These are phyloP conservation scores for Entophlyctis luteolus DNA, from an alignment of 192 early-diverging fungal genomes.

Conservation along the genomic window DNA sequence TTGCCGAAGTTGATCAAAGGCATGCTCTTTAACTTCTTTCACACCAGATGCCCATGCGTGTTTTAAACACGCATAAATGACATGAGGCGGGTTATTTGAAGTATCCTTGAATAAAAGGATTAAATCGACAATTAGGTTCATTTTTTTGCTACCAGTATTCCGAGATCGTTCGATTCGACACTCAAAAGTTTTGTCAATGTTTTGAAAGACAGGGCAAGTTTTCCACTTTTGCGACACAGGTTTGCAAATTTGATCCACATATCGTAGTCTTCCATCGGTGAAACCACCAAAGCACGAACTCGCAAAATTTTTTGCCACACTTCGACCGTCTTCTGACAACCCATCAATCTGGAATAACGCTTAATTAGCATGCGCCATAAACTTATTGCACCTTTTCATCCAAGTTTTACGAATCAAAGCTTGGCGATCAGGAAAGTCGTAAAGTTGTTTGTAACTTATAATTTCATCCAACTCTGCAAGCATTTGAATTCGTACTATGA, in stretches of 20 bases:
- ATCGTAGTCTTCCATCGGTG: slow-evolving; percentile 89
- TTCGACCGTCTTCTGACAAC: slow-evolving; percentile 88
- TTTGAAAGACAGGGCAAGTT: slow-evolving; percentile 74
- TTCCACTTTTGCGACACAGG: slow-evolving; percentile 83
- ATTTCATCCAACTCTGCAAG: slow-evolving; percentile 96
- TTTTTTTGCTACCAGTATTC: slow-evolving; percentile 26
- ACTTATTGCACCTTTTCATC: slow-evolving; percentile 54
- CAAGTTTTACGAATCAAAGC: slow-evolving; percentile 78
- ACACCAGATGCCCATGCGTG: slow-evolving; percentile 76
- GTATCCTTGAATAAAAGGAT: slow-evolving; percentile 30
- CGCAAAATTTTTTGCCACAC: slow-evolving; percentile 91
- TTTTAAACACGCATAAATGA: slow-evolving; percentile 90
- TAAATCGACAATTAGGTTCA: not conserved
- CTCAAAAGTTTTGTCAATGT: slow-evolving; percentile 69
- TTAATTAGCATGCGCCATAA: not conserved
- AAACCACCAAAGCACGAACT: slow-evolving; percentile 81
- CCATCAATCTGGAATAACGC: slow-evolving; percentile 58
- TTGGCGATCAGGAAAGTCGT: slow-evolving; percentile 74
- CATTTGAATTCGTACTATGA: slow-evolving; percentile 93
- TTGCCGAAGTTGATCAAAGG: slow-evolving; percentile 70
- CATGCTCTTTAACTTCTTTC: slow-evolving; percentile 55
- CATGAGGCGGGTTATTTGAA: slow-evolving; percentile 55
- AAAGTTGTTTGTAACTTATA: slow-evolving; percentile 78
- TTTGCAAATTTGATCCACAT: slow-evolving; percentile 96
- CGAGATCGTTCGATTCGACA: slow-evolving; percentile 53